Percentiles rank a stretch among this genome's conserved stretches.
These are phyloP conservation scores for Mychonastes homosphaera DNA, from an alignment of 139 green algal genomes.

Conservation along the genomic window DNA sequence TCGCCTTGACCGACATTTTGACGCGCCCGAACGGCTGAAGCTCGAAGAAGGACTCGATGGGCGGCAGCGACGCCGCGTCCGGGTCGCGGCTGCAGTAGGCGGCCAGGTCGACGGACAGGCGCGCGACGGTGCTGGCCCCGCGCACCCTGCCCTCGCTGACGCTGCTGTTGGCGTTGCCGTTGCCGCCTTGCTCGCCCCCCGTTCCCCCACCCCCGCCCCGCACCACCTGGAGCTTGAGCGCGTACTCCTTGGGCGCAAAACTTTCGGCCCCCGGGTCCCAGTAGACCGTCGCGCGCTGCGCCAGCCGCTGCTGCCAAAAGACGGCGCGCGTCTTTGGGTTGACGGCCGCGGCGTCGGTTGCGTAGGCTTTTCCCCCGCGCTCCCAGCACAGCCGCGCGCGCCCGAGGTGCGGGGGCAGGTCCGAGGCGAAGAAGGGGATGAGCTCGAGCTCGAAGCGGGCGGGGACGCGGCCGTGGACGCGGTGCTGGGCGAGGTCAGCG, in stretches of 20 bases:
- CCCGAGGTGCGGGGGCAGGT: neutral
- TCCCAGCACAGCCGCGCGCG: conserved; percentile 22
- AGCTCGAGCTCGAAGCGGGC: conserved; percentile 42
- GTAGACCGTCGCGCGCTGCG: conserved; percentile 36
- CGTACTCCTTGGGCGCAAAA: conserved; percentile 34
- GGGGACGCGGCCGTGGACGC: no score
- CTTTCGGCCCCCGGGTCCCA: conserved; percentile 15
- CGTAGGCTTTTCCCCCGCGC: conserved; percentile 34
- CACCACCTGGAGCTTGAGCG: conserved; percentile 33
- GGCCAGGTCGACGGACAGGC: conserved; percentile 30
- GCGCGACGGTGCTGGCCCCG: conserved; percentile 37
- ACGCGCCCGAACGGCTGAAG: no score
- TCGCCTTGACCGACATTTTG: no score
- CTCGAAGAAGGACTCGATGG: neutral
- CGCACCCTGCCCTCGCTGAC: conserved; percentile 11
- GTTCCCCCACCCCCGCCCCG: neutral
- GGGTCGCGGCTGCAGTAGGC: neutral
- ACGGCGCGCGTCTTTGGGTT: conserved; percentile 29
- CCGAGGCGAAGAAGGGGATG: conserved; percentile 32
- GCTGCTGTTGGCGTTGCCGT: conserved; percentile 14
- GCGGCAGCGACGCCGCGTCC: neutral
- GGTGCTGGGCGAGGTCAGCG: no score
- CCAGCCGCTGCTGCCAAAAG: conserved; percentile 44
- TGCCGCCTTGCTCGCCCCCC: neutral
- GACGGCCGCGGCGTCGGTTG: conserved; percentile 33